phyloP scores from a whole-genome alignment of 805 yeast genomes.

The Saccharomycopsis capsularis region DNA sequence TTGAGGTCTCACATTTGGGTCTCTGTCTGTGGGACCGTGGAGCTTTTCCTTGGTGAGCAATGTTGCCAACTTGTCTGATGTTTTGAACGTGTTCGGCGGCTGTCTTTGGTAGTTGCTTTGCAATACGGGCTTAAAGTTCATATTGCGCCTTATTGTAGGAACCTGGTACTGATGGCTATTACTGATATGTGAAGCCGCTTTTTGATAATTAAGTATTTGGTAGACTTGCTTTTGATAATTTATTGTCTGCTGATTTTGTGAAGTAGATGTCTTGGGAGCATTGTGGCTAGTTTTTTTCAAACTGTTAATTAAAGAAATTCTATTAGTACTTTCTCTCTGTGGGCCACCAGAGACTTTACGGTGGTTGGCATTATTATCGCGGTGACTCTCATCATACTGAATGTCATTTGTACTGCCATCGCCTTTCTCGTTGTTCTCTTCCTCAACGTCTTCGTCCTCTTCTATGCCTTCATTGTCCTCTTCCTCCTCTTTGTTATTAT shows the following conservation, averaged over 20 bases:
- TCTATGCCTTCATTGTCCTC: neutral
- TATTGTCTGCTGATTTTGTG: slow-evolving; percentile 3
- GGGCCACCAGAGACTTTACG: no score
- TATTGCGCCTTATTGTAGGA: neutral
- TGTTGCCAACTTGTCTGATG: slow-evolving; percentile 41
- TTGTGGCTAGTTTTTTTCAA: slow-evolving; percentile 8
- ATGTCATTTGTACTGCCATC: no score
- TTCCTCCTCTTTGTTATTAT: neutral
- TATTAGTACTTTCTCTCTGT: slow-evolving; percentile 4
- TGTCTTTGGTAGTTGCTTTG: neutral
- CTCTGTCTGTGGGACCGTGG: slow-evolving; percentile 83
- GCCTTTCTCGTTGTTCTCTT: slow-evolving; percentile 1
- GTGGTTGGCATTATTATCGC: neutral
- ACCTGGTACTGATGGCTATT: neutral
- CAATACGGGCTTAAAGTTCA: neutral
- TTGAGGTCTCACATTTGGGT: slow-evolving; percentile 76
- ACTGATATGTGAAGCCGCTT: neutral
- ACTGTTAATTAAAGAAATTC: slow-evolving; percentile 11
- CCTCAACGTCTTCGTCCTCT: neutral
- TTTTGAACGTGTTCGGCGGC: neutral
- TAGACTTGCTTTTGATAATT: slow-evolving; percentile 17
- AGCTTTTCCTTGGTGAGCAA: slow-evolving; percentile 78
- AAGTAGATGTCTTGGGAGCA: neutral
- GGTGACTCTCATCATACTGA: neutral
- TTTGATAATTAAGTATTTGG: slow-evolving; percentile 3